Percentiles rank a stretch among this genome's conserved stretches.
phyloP scores from a whole-genome alignment of 2,329 filamentous ascomycete species.

The Fusarium abutilonis region DNA sequence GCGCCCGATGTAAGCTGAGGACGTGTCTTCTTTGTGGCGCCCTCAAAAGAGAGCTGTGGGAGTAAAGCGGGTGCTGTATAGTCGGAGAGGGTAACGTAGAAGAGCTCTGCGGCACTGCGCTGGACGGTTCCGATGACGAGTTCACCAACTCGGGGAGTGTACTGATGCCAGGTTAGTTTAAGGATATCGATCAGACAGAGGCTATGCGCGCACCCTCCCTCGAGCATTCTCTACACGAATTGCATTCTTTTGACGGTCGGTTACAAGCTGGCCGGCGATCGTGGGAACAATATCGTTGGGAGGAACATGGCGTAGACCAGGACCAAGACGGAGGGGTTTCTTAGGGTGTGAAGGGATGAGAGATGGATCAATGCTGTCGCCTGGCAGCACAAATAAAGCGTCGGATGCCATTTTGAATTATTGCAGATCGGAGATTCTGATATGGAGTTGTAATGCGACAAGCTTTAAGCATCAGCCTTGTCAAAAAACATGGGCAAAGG shows the following conservation, averaged over 20 bases:
- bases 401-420: slow-evolving; percentile 63
- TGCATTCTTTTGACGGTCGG: slow-evolving; percentile 77
- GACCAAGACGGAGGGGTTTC: slow-evolving; percentile 80
- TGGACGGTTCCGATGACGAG: slow-evolving; percentile 88
- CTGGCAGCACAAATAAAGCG: slow-evolving; percentile 78
- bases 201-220: slow-evolving; percentile 66
- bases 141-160: slow-evolving; percentile 81
- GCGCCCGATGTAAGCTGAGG: slow-evolving; percentile 79
- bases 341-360: slow-evolving; percentile 75
- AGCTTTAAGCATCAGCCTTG: slow-evolving; percentile 15
- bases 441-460: slow-evolving; percentile 29
- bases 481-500: slow-evolving; percentile 26
- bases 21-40: slow-evolving; percentile 89
- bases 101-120: slow-evolving; percentile 78
- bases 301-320: slow-evolving; percentile 83
- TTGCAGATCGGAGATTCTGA: slow-evolving; percentile 1
- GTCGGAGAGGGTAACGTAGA: slow-evolving; percentile 79
- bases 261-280: slow-evolving; percentile 72
- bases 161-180: slow-evolving; percentile 59
- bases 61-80: slow-evolving; percentile 73
- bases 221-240: slow-evolving; percentile 79
- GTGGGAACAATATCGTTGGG: slow-evolving; percentile 77
- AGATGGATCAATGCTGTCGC: slow-evolving; percentile 75
- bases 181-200: neutral
- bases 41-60: slow-evolving; percentile 91